phyloP scores from a whole-genome alignment of 176 grass and related monocot genomes.

The barley (Hordeum vulgare) region MorexV3_pseudomolecules_assembly NC_058522.1:493014517-493015016 shows the following conservation, averaged over 20 bases:
- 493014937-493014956: background rate
- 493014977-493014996: too few species aligned
- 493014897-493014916: background rate
- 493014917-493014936: background rate
- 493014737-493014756: background rate
- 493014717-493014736: background rate
- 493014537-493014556: background rate
- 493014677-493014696: background rate
- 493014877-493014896: background rate
- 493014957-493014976: too few species aligned
- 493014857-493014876: background rate
- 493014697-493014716: too few species aligned
- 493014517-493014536: background rate
- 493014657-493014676: background rate
- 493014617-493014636: background rate
- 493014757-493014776: slow-evolving; percentile 7
- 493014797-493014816: background rate
- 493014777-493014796: background rate
- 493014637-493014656: background rate
- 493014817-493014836: background rate
- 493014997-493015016: too few species aligned
- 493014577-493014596: background rate
- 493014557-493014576: background rate
- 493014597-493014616: background rate
- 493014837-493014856: background rate